These are phyloP conservation scores for Trichothecium sympodiale DNA, from an alignment of 2,329 filamentous ascomycete genomes.

Conservation along the genomic window DNA sequence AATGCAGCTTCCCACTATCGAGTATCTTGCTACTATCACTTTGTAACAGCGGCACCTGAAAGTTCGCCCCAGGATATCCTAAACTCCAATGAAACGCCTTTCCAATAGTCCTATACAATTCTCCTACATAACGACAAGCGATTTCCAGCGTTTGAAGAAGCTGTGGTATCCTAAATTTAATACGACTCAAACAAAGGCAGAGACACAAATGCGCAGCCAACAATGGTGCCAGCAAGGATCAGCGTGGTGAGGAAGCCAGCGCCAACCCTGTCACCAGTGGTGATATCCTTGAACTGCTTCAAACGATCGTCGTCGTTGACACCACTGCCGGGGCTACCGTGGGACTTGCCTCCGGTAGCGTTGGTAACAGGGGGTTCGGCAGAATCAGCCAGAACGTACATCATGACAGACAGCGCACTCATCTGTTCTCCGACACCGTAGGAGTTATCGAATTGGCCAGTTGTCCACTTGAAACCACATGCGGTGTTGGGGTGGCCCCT, in stretches of 20 bases:
- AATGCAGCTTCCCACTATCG: too few species aligned
- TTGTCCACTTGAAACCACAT: constrained; percentile 58
- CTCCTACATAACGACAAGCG: too few species aligned
- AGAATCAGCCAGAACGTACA: constrained; percentile 43
- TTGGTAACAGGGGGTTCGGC: constrained; percentile 35
- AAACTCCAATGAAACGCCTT: too few species aligned
- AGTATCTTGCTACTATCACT: too few species aligned
- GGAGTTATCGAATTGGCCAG: constrained; percentile 42
- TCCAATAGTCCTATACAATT: too few species aligned
- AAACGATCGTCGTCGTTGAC: constrained; percentile 16
- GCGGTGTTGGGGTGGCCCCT: constrained; percentile 44
- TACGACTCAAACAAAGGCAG: too few species aligned
- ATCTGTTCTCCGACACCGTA: constrained; percentile 60
- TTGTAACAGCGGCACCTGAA: too few species aligned
- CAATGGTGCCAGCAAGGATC: constrained; percentile 35
- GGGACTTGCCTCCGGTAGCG: constrained; percentile 47
- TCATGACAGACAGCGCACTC: constrained; percentile 52
- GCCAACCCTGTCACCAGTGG: constrained; percentile 38
- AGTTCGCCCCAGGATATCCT: too few species aligned
- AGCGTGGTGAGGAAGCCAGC: constrained; percentile 45
- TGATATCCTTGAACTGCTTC: constrained; percentile 24
- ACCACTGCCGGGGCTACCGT: constrained; percentile 38
- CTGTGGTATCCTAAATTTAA: neutral
- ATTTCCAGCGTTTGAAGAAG: neutral
- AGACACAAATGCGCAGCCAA: constrained; percentile 35